Evolutionary conservation across 2,329 filamentous ascomycete genomes (phyloP).

Genomic region (Verticillium dahliae): DNA sequence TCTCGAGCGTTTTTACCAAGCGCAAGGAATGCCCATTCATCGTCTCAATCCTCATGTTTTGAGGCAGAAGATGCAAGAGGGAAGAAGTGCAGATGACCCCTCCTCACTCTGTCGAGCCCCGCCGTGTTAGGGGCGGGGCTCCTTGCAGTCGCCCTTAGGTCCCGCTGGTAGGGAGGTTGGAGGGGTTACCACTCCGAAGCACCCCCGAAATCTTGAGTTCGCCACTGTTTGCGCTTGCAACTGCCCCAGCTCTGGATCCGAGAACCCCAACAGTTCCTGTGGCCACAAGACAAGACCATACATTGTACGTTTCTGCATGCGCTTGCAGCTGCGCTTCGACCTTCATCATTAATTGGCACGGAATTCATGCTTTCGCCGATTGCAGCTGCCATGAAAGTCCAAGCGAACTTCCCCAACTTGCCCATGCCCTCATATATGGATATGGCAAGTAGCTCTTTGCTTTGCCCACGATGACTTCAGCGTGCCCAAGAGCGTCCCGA

Average conservation of each 20-base stretch:
- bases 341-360: background rate
- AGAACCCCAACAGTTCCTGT: too few species aligned
- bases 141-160: background rate
- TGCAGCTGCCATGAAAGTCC: background rate
- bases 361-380: background rate
- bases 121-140: background rate
- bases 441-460: background rate
- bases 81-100: background rate
- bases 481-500: background rate
- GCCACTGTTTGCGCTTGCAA: background rate
- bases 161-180: background rate
- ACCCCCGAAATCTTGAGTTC: background rate
- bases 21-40: background rate
- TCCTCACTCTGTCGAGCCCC: background rate
- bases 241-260: background rate
- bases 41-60: background rate
- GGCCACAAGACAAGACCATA: too few species aligned
- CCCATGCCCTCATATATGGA: background rate
- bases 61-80: background rate
- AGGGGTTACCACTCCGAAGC: background rate
- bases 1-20: too few species aligned
- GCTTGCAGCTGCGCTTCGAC: background rate
- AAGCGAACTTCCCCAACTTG: background rate
- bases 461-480: slow-evolving; percentile 13
- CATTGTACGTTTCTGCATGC: background rate